Base-by-base conservation (phyloP, 2,329 filamentous ascomycete species). In the Salinomyces thailandicus region DNA sequence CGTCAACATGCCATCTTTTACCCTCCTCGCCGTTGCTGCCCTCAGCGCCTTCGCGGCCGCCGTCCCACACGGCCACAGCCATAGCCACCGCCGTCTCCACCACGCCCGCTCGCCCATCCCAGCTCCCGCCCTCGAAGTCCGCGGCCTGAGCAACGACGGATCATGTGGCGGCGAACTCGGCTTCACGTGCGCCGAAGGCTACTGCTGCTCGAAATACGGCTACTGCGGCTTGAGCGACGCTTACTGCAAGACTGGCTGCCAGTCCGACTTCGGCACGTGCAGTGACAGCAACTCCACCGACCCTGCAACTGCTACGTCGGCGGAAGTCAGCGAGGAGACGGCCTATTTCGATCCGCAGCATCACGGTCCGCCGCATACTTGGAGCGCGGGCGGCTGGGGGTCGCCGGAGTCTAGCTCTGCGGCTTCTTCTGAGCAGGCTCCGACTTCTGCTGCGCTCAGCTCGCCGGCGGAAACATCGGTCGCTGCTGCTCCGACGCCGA, bases 181-280 rank as follows among this genome's bases (percentile, higher is more conserved):
- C 15, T 34, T 26, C 18, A 34, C 40, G 6, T 51, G 48, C 36
- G 33, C 29, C 6, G 16, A 43, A 3, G 44, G 45, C 5, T 43
- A 31, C 32, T 51, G 48, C 41, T 50, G 48, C 38, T 45, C 37
- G n/a, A 20, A 41, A 28, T 40, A 37, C 3, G 47, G 48, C 18
- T 51, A 46, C 42, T 51, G 48, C 35, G 48, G 48, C n/a, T 35
- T 30, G 14, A 37, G 33, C 15, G 31, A 11, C 16, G 38, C 39
- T 14, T 46, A 47, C 43, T 52, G 48, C 37, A 46, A 42, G 15
- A 32, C 35, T 20, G 51, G 49, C 9, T 53, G 49, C 40, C 50
- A 54, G 33, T 35, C 46, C 29, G 42, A 40, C 5, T 53, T 49
- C 30, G 50, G 49, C 15, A 33, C 38, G 5, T 52, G 49, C 37